Evolutionary conservation across 2,329 filamentous ascomycete genomes (phyloP).

Genomic region (Sclerotinia spermophila): DNA sequence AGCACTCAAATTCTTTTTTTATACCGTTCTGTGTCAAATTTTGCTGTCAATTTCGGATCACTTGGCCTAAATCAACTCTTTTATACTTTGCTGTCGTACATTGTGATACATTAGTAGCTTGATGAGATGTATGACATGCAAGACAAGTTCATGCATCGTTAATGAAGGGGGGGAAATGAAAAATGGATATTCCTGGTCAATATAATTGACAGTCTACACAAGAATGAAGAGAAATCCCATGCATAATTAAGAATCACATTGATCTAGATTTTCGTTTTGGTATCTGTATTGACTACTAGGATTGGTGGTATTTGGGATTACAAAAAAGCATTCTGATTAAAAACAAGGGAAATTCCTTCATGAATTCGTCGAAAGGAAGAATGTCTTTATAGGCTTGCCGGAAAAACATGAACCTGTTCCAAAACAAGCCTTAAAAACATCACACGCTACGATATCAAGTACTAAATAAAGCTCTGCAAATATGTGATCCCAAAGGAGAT

Average conservation of each 20-base stretch:
- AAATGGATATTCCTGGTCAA: neutral
- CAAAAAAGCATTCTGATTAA: conserved; percentile 36
- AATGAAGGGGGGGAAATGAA: neutral
- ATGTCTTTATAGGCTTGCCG: conserved; percentile 26
- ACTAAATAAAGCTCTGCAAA: conserved; percentile 32
- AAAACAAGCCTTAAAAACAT: conserved; percentile 29
- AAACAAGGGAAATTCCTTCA: conserved; percentile 31
- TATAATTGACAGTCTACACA: neutral
- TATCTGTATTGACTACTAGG: conserved; percentile 19
- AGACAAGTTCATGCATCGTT: neutral
- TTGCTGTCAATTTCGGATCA: conserved; percentile 1
- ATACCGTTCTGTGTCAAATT: conserved; percentile 3
- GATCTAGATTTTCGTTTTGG: neutral
- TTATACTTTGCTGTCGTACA: neutral
- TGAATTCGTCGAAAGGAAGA: conserved; percentile 30
- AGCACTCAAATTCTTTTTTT: neutral
- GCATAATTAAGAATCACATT: neutral
- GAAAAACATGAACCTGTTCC: conserved; percentile 32
- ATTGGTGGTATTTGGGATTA: conserved; percentile 29
- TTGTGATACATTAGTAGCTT: conserved; percentile 3
- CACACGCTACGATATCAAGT: conserved; percentile 33
- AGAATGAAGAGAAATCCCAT: neutral
- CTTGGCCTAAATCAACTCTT: neutral
- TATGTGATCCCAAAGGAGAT: conserved; percentile 35
- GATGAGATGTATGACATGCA: conserved; percentile 4